Evolutionary conservation across 228 moss, liverwort and hornwort species (phyloP).

Genomic region (Sphagnum fallax): DNA sequence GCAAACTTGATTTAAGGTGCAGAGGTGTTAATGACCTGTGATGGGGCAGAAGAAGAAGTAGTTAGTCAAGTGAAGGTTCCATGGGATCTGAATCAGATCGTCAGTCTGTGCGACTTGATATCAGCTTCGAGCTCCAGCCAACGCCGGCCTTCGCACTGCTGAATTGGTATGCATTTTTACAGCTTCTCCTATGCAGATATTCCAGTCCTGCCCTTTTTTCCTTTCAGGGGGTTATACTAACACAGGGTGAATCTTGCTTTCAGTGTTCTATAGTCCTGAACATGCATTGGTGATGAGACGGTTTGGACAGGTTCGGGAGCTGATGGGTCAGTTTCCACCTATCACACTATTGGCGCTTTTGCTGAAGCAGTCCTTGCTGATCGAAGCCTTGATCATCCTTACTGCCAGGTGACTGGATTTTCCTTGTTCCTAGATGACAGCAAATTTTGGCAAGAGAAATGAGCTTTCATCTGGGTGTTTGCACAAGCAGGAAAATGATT

Average conservation of each 20-base stretch:
- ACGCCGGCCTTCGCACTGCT: conserved; percentile 78
- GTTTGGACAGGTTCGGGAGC: conserved; percentile 68
- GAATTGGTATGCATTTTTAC: conserved; percentile 45
- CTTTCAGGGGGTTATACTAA: no score
- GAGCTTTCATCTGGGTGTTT: no score
- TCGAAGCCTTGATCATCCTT: conserved; percentile 80
- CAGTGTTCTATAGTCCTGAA: no score
- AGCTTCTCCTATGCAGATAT: background rate
- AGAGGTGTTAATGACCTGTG: conserved; percentile 10
- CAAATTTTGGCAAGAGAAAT: background rate
- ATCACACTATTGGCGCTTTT: conserved; percentile 74
- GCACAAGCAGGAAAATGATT: no score
- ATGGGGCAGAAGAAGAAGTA: no score
- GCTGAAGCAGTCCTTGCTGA: conserved; percentile 85
- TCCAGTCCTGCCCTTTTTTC: no score
- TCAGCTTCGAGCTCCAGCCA: conserved; percentile 87
- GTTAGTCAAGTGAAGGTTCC: conserved; percentile 22
- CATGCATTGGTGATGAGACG: background rate
- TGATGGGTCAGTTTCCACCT: conserved; percentile 79
- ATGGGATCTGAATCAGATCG: conserved; percentile 78
- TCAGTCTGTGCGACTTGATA: conserved; percentile 74
- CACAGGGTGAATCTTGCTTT: no score
- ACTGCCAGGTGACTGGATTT: conserved; percentile 56
- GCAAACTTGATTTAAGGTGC: conserved; percentile 8
- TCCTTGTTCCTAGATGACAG: background rate